Base-by-base conservation (phyloP, 148 eudicot species). In the Polygonum aviculare region DNA sequence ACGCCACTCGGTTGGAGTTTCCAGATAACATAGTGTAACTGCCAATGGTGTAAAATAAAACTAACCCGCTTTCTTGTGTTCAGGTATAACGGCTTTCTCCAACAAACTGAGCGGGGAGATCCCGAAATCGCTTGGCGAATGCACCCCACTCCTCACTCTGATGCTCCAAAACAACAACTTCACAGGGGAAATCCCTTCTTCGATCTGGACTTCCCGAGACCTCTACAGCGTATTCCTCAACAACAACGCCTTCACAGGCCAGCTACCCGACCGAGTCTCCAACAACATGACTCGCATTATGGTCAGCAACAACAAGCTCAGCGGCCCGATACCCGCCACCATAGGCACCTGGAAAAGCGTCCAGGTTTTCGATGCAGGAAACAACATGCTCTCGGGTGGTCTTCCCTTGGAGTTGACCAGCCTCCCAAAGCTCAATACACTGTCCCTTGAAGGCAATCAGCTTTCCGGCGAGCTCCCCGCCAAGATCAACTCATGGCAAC, bases 391-490 rank as follows among this genome's bases (percentile, higher is more conserved):
- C 71, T 74, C 90, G 1, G 89, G 92, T 38, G 35, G 59, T 12
- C 69, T 91, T 69, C 91, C 96, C 21, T 59, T 73, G 77, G 87
- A 83, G 19, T 14, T 90, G 11, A 88, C 92, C 2, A 71, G 31
- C 38, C 92, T 89, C 76, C 77, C 86, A 8, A 75, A 60, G 22
- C 72, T 91, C 1, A 75, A 5, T 67, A 70, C 74, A 14, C 79
- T 91, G 0, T 26, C 9, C 2, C 90, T 91, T 39, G 87, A 87
- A 77, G 87, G 90, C 16, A 91, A 91, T 82, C 82, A 79, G 12
- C 78, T 91, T 70, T 79, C 93, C 10, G 93, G 93, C 49, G 82
- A 79, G 47, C 82, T 89, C 39, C 97, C 97, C 8, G 82, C 81
- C 1, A 50, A 83, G 21, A 88, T 88, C 0, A 55, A 74, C 12